Evolutionary conservation across 495 filamentous ascomycete genomes (phyloP), one percentile per base, ranked within the genome.

Genomic region (Tuber brumale): DNA sequence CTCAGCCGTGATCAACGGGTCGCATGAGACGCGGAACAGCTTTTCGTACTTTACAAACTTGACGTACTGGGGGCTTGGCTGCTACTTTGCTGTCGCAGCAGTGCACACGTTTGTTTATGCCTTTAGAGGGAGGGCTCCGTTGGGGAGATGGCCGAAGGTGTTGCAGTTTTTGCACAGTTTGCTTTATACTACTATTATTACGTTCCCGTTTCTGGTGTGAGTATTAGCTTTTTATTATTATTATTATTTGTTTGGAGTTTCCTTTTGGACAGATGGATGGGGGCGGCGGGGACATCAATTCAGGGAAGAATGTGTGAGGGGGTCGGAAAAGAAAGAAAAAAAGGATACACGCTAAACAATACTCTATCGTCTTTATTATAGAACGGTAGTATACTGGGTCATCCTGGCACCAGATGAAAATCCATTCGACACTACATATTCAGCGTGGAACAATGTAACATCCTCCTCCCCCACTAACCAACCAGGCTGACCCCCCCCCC

Each of bases 41-140:
- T 95, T 95, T 87, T 91, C 89, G 78, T 96, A 88, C 87, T 96
- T 96, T 86, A 96, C 93, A 66, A 87, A 88, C 82, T 83, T 92
- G 71, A 91, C 90, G 7, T 94, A 92, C 86, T 95, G 92, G 92
- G 91, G 92, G 0, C 80, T 94, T 35, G 90, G 86, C 31, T 95
- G 94, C 85, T 96, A 95, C 86, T 91, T 90, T 83, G 85, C 89
- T 27, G 84, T 90, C 74, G 84, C 89, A 0, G 85, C 89, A 6
- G 70, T 89, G 35, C 93, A 96, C 85, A 92, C 91, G 0, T 85
- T 89, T 71, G 85, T 85, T 70, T 94, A 94, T 84, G 88, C 88
- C 35, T 84, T 85, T 39, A 85, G 83, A 19, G 89, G 89, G 5
- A 86, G 87, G 69, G 84, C 84, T 10, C 84, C 91, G 4, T 86